A percentile compares a stretch with the other conserved stretches of the same genome.
Evolutionary conservation across 345 rosid genomes (phyloP).

Genomic region (Kandelia obovata): DNA sequence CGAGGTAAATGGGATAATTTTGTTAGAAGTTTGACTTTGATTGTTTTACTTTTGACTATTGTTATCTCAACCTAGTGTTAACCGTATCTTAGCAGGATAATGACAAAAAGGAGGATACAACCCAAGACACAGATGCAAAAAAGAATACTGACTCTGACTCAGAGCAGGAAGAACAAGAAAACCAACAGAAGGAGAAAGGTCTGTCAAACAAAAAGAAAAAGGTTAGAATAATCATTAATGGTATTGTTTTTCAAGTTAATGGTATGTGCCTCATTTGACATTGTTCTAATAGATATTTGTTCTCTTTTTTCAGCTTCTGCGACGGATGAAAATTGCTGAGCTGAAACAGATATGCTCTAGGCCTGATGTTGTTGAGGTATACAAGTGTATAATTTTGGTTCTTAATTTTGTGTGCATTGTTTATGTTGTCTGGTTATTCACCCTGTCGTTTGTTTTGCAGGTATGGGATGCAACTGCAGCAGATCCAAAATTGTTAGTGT

Average conservation of each 20-base stretch:
- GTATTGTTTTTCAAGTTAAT: background rate
- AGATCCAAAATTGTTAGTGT: conserved; percentile 94
- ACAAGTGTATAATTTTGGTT: background rate
- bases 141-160: conserved; percentile 72
- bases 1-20: conserved; percentile 45
- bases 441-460: conserved; percentile 35
- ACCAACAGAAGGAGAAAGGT: conserved; percentile 71
- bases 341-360: conserved; percentile 88
- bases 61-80: background rate
- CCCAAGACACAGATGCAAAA: conserved; percentile 51
- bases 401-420: background rate
- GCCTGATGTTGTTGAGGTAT: conserved; percentile 99
- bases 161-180: conserved; percentile 73
- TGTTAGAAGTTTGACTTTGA: background rate
- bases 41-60: background rate
- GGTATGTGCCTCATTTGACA: background rate
- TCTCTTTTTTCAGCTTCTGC: conserved; percentile 55
- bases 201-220: conserved; percentile 83
- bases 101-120: conserved; percentile 57
- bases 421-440: background rate
- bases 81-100: conserved; percentile 47
- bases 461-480: conserved; percentile 99
- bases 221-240: conserved; percentile 30
- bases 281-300: conserved; percentile 1
- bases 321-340: conserved; percentile 93